A percentile compares a stretch with the other conserved stretches of the same genome.
Evolutionary conservation across 805 yeast species (phyloP).

Genomic region (Myxozyma sirexii): DNA sequence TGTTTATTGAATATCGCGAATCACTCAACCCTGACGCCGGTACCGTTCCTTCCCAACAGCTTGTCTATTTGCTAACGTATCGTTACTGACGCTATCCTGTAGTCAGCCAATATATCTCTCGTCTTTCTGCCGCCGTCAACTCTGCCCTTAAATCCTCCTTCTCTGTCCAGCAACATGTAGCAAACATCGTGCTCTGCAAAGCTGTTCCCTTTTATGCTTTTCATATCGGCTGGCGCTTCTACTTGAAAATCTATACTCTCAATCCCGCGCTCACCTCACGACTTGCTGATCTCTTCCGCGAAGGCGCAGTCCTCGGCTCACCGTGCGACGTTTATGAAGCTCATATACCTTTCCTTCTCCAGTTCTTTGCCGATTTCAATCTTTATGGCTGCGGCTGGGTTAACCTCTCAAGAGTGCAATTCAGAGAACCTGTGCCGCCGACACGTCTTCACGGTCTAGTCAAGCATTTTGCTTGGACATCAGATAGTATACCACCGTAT

Average conservation of each 20-base stretch:
- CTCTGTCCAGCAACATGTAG: slow-evolving; percentile 32
- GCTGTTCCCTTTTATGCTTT: slow-evolving; percentile 87
- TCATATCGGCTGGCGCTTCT: slow-evolving; percentile 62
- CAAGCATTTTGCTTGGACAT: slow-evolving; percentile 16
- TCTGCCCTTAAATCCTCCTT: slow-evolving; percentile 37
- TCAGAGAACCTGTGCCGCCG: slow-evolving; percentile 47
- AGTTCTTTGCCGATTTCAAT: slow-evolving; percentile 81
- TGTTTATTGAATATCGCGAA: slow-evolving; percentile 68
- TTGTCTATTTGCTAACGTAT: no score
- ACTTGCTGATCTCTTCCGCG: slow-evolving; percentile 54
- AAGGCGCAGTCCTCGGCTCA: slow-evolving; percentile 48
- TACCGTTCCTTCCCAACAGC: not conserved
- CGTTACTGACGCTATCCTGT: no score
- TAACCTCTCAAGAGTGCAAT: slow-evolving; percentile 49
- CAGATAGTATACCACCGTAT: slow-evolving; percentile 8
- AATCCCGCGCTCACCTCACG: slow-evolving; percentile 63
- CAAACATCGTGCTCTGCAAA: slow-evolving; percentile 54
- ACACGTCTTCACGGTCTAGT: not conserved
- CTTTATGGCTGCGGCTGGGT: slow-evolving; percentile 85
- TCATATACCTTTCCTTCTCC: slow-evolving; percentile 75
- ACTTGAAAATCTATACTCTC: slow-evolving; percentile 67
- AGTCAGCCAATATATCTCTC: slow-evolving; percentile 30
- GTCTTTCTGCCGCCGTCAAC: slow-evolving; percentile 38
- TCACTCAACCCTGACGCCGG: slow-evolving; percentile 12
- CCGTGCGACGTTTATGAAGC: slow-evolving; percentile 66